These are phyloP conservation scores for Mycena belliarum DNA, from an alignment of 768 basidiomycete genomes.

Conservation along the genomic window DNA sequence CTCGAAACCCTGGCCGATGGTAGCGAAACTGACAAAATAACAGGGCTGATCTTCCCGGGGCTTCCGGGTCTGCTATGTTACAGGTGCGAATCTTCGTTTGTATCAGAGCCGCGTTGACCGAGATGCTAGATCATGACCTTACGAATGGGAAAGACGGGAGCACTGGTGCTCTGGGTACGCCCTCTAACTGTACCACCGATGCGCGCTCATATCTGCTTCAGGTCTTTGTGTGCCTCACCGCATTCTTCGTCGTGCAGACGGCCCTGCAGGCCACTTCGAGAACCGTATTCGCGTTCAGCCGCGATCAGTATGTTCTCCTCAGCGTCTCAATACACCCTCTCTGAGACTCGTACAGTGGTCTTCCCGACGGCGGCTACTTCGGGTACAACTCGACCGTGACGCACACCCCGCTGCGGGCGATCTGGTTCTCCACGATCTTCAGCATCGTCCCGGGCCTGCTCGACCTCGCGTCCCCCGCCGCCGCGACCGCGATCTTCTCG, in stretches of 20 bases:
- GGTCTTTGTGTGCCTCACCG: constrained; percentile 80
- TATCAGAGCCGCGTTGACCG: not conserved
- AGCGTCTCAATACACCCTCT: not conserved
- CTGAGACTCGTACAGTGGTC: constrained; percentile 34
- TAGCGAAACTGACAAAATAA: not conserved
- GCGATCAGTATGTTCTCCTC: constrained; percentile 55
- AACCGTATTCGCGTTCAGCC: constrained; percentile 82
- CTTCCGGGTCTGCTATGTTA: constrained; percentile 73
- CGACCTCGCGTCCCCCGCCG: constrained; percentile 74
- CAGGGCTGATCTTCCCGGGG: constrained; percentile 66
- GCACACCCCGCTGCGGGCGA: constrained; percentile 74
- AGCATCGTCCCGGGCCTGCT: constrained; percentile 72
- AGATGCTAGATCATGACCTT: constrained; percentile 62
- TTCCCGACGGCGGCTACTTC: constrained; percentile 80
- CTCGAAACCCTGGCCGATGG: not conserved
- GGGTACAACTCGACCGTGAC: constrained; percentile 64
- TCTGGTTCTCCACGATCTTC: constrained; percentile 70
- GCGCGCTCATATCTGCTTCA: constrained; percentile 22
- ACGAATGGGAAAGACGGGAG: constrained; percentile 75
- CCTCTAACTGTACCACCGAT: not conserved
- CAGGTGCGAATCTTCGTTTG: constrained; percentile 37
- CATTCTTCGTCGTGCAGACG: constrained; percentile 83
- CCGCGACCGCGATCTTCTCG: constrained; percentile 81
- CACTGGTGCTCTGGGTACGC: constrained; percentile 75
- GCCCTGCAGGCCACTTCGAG: constrained; percentile 83